Conservation (phyloP, 306 rosid genomes). For the Corylus heterophylla region DNA sequence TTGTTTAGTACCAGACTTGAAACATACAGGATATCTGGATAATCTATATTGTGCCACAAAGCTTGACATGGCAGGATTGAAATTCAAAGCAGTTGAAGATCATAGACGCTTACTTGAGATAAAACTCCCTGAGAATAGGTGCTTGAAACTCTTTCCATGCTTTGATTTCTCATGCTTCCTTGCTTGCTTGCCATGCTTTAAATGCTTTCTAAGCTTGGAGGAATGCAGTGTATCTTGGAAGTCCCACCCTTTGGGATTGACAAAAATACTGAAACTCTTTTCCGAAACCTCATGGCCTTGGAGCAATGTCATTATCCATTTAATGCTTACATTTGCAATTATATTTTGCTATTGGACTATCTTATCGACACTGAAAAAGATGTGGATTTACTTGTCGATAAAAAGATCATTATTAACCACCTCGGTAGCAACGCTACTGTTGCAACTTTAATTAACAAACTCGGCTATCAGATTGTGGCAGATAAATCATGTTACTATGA, state of each 20-base stretch:
- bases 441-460: slow-evolving; percentile 16
- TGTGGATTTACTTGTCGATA: slow-evolving; percentile 22
- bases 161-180: background rate
- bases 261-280: slow-evolving; percentile 2
- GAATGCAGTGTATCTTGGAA: background rate
- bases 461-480: slow-evolving; percentile 12
- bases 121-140: background rate
- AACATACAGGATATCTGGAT: no score
- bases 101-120: background rate
- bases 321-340: slow-evolving; percentile 24
- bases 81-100: background rate
- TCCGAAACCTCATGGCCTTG: slow-evolving; percentile 34
- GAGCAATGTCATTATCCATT: slow-evolving; percentile 29
- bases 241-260: background rate
- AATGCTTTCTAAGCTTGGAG: background rate
- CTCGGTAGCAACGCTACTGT: slow-evolving; percentile 24
- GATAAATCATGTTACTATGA: background rate
- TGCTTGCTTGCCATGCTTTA: background rate
- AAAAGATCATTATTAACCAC: slow-evolving; percentile 12
- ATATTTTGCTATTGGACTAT: slow-evolving; percentile 21
- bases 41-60: background rate
- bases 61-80: slow-evolving; percentile 12
- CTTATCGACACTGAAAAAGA: slow-evolving; percentile 26
- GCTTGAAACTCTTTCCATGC: background rate
- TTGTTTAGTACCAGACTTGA: no score